phyloP scores from a whole-genome alignment of 169 alveolate species.

The Cryptosporidium baileyi region DNA sequence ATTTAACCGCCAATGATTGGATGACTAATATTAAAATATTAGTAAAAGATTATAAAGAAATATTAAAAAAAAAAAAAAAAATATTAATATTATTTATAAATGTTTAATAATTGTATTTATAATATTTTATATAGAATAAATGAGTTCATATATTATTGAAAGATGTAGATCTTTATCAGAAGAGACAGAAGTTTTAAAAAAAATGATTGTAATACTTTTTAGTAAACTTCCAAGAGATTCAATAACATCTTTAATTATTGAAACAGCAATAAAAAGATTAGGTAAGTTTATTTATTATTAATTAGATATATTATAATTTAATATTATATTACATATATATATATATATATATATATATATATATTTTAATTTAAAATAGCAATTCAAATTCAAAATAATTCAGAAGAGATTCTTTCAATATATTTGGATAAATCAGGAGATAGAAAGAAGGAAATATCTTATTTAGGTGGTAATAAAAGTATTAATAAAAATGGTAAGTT shows the following conservation, averaged over 20 bases:
- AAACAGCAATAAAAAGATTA: slow-evolving; percentile 33
- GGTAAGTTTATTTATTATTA: slow-evolving; percentile 65
- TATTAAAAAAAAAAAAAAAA: neutral
- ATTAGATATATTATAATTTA: too few species aligned
- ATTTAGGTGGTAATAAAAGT: slow-evolving; percentile 50
- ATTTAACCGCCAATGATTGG: too few species aligned
- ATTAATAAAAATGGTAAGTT: slow-evolving; percentile 24
- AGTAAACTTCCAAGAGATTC: slow-evolving; percentile 70
- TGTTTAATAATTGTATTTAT: too few species aligned
- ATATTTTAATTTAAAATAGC: slow-evolving; percentile 51
- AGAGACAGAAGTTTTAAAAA: slow-evolving; percentile 74
- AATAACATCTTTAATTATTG: slow-evolving; percentile 26
- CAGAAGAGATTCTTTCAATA: slow-evolving; percentile 60
- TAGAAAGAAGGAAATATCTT: slow-evolving; percentile 34
- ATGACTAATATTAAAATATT: too few species aligned
- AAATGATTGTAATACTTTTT: slow-evolving; percentile 70
- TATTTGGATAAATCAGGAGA: slow-evolving; percentile 40
- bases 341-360: too few species aligned
- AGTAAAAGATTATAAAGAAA: too few species aligned
- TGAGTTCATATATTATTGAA: slow-evolving; percentile 74
- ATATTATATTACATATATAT: too few species aligned
- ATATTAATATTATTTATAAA: neutral
- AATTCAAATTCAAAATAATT: slow-evolving; percentile 69
- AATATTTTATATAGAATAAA: neutral
- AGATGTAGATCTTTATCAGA: slow-evolving; percentile 73